Evolutionary conservation across 164 flowering plant genomes (phyloP).

Genomic region (Liquidambar formosana): DNA sequence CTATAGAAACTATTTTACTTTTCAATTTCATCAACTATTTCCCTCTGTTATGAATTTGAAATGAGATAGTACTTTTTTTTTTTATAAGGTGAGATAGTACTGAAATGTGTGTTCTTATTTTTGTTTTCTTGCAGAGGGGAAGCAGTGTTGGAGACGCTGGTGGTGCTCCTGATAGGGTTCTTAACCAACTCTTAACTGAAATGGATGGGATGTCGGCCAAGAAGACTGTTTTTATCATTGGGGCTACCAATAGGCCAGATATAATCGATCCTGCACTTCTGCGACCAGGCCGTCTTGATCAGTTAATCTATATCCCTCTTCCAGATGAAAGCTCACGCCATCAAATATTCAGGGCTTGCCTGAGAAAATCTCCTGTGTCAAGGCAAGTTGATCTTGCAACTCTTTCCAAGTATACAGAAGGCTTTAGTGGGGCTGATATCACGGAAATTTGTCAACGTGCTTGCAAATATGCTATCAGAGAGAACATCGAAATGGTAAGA

Average conservation of each 20-base stretch:
- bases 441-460: conserved; percentile 23
- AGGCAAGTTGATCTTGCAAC: conserved; percentile 15
- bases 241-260: conserved; percentile 30
- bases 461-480: conserved; percentile 23
- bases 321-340: conserved; percentile 23
- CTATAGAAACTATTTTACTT: no score
- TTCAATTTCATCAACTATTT: no score
- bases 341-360: conserved; percentile 21
- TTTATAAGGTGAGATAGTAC: no score
- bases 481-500: conserved; percentile 24
- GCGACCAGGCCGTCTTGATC: conserved; percentile 25
- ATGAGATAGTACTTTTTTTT: no score
- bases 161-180: conserved; percentile 22
- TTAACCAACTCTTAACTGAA: conserved; percentile 24
- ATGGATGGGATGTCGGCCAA: conserved; percentile 28
- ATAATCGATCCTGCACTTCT: no score
- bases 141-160: conserved; percentile 26
- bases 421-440: conserved; percentile 18
- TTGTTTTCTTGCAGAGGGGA: no score
- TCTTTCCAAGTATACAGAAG: conserved; percentile 14
- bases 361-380: conserved; percentile 23
- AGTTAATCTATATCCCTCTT: conserved; percentile 22
- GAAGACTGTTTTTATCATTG: conserved; percentile 22
- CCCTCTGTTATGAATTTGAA: no score
- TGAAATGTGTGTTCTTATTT: no score